Base-by-base conservation (phyloP, 2,329 filamentous ascomycete genomes). In the Nectriaceae sp. region DNA sequence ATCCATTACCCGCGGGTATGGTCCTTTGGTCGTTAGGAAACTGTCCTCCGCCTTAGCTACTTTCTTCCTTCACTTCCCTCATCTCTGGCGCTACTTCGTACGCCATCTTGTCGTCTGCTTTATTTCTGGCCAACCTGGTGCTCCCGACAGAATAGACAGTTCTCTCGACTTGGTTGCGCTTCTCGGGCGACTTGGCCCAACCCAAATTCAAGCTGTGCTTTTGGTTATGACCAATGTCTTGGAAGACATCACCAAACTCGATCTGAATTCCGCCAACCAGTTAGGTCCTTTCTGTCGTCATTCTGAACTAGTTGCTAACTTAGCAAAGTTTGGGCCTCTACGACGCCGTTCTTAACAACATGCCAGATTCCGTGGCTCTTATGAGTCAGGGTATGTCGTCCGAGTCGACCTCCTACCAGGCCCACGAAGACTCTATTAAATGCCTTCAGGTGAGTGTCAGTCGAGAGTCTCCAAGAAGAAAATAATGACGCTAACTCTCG, bases 1-100 rank as follows among this genome's bases (percentile, higher is more conserved):
- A 22, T 79, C 81, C 10, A 65, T 85, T 11, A 65, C 69, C 11
- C 73, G 76, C 42, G 75, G 74, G 1, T 77, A 77, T 4, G 78
- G 80, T 3, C 71, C 77, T 3, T 75, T 90, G 44, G 87, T 90
- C 5, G 75, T 82, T 18, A 83, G 83, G 57, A 94, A 94, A 69
- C 75, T 93, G 20, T 88, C 87, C 55, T 87, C 87, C n/a, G 87
- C 88, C 5, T 71, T 93, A 5, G 85, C 87, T 15, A 87, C 87
- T 18, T 90, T 87, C 63, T 91, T 89, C 61, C 75, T 89, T 24
- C 86, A 86, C 49, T 88, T 88, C 52, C 82, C 87, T 11, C 71
- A 77, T 11, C 72, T 80, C 5, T 93, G 89, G 87, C 73, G 75
- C n/a, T 72, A 71, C 42, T 89, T 85, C 52, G 67, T 90, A 26